Evolutionary conservation across 2,329 filamentous ascomycete genomes (phyloP), one percentile per base, ranked within the genome.

Genomic region (Alternaria solani): DNA sequence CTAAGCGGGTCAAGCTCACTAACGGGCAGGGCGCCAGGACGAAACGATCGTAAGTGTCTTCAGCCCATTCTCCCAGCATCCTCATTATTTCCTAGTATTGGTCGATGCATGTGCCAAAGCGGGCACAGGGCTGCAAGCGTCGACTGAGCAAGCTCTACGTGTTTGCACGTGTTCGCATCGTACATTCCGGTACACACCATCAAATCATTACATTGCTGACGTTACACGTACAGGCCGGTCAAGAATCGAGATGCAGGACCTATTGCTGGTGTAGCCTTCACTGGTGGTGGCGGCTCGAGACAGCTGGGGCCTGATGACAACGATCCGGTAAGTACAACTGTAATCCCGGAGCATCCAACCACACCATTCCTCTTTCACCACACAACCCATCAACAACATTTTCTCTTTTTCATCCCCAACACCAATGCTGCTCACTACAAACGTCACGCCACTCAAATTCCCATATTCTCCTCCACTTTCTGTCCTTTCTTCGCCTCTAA

Each of bases 161-260:
- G 72, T 71, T 66, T 71, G 64, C 61, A 70, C 65, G 68, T 70
- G 70, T 73, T 72, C 67, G 66, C 65, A 64, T 63, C 51, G 54
- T 55, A 67, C 55, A 55, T 60, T 58, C 55, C 42, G 51, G 51
- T 52, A 63, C 62, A 56, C 59, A 55, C 57, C 55, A 61, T 66
- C 67, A 63, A 69, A 66, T 68, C 66, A 69, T 65, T 63, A 70
- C 42, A 66, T 62, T 68, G 67, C 74, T 77, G 74, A 75, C 62
- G 55, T 72, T 66, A 54, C 65, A 73, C 69, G 65, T 60, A 64
- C 75, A 94, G 91, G 67, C 91, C 91, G 44, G 85, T 90, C 78
- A 94, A 94, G 82, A 92, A 91, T 81, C 90, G 89, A 78, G 84
- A 85, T 62, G 87, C 59, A 67, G 66, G 88, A 68, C 87, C 87